phyloP scores from a whole-genome alignment of 176 grass and related monocot species.

The Avena atlantica region DNA sequence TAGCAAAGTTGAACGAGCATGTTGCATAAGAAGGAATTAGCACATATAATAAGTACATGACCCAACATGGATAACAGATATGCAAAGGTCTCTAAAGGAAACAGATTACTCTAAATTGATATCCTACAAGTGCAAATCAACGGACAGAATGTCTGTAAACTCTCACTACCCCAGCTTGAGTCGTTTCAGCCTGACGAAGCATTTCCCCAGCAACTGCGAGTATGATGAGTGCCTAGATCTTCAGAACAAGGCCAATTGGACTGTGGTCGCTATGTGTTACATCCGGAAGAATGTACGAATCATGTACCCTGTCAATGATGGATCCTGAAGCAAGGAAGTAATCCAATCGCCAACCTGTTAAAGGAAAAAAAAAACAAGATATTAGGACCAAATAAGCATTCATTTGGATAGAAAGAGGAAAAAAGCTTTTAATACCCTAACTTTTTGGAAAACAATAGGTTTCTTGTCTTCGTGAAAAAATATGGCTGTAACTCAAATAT shows the following conservation, averaged over 20 bases:
- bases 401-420: background rate
- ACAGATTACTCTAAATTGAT: constrained; percentile 6
- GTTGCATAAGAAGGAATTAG: background rate
- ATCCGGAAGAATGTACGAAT: constrained; percentile 82
- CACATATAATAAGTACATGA: background rate
- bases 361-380: background rate
- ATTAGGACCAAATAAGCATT: background rate
- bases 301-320: constrained; percentile 64
- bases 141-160: background rate
- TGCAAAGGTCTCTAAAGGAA: background rate
- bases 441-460: background rate
- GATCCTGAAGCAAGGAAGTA: constrained; percentile 84
- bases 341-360: constrained; percentile 81
- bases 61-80: constrained; percentile 12
- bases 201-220: constrained; percentile 30
- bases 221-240: constrained; percentile 45
- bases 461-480: background rate
- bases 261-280: constrained; percentile 79
- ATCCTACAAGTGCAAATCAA: background rate
- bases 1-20: background rate
- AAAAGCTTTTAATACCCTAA: background rate
- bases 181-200: background rate
- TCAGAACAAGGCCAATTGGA: constrained; percentile 83
- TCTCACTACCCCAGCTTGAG: background rate
- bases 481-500: background rate